Conservation (phyloP, 768 basidiomycete genomes). For the Russula griseocarnosa region DNA sequence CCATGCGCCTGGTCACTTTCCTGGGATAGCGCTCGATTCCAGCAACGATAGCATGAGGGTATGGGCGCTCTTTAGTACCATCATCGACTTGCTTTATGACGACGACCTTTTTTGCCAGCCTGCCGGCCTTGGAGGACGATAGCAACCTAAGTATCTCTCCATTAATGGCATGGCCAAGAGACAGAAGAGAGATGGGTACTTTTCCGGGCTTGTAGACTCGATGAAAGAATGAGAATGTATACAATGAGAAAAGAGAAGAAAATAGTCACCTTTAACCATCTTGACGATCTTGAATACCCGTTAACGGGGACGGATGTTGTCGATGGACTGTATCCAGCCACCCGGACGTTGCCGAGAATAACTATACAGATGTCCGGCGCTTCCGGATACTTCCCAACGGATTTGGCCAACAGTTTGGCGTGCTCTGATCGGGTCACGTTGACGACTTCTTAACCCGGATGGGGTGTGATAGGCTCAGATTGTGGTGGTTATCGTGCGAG, state of each 20-base stretch:
- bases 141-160: conserved; percentile 57
- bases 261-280: conserved; percentile 33
- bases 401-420: not conserved
- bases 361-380: conserved; percentile 27
- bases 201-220: conserved; percentile 94
- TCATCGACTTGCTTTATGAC: conserved; percentile 98
- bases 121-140: conserved; percentile 99
- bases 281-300: conserved; percentile 27
- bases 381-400: no score
- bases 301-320: conserved; percentile 8
- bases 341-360: conserved; percentile 31
- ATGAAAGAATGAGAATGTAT: conserved; percentile 2
- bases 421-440: not conserved
- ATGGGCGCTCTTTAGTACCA: conserved; percentile 92
- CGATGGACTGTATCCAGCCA: conserved; percentile 27
- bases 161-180: not conserved
- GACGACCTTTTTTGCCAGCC: conserved; percentile 99
- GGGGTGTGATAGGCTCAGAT: conserved; percentile 22
- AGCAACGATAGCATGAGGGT: conserved; percentile 97
- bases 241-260: not conserved
- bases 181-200: conserved; percentile 41
- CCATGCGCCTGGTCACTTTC: conserved; percentile 97
- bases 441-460: conserved; percentile 6
- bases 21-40: conserved; percentile 97
- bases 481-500: not conserved